Percentiles rank a stretch among this genome's conserved stretches.
phyloP scores from a whole-genome alignment of 805 yeast species.

The Pichia deserticola region DNA sequence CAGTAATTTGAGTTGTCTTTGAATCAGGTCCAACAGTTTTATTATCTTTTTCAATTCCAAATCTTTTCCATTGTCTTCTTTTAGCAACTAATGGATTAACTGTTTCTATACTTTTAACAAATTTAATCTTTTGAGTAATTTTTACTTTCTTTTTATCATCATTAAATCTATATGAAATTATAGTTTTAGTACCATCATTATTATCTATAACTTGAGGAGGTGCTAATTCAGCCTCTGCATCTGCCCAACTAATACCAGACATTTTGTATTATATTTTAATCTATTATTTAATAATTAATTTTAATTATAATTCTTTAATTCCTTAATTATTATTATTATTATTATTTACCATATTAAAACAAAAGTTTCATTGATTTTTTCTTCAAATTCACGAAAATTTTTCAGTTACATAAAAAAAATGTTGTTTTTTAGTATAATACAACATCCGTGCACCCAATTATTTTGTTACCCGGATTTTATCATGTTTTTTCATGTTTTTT shows the following conservation, averaged over 20 bases:
- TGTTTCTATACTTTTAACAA: conserved; percentile 66
- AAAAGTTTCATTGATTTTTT: too few species aligned
- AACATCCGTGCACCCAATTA: too few species aligned
- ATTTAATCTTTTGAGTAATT: conserved; percentile 78
- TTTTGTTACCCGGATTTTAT: too few species aligned
- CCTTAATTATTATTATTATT: too few species aligned
- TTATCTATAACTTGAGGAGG: conserved; percentile 70
- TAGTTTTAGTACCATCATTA: conserved; percentile 85
- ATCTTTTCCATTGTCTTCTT: conserved; percentile 82
- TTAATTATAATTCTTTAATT: too few species aligned
- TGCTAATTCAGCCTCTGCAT: conserved; percentile 62
- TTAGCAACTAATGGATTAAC: conserved; percentile 83
- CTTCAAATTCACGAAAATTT: too few species aligned
- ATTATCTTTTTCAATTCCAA: conserved; percentile 66
- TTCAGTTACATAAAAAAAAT: too few species aligned
- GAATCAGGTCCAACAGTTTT: conserved; percentile 81
- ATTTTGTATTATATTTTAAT: background rate
- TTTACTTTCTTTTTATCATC: conserved; percentile 78
- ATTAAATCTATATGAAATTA: conserved; percentile 67
- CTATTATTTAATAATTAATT: too few species aligned
- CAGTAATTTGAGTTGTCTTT: conserved; percentile 84
- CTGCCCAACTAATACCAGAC: conserved; percentile 46
- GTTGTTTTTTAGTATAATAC: too few species aligned
- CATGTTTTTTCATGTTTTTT: too few species aligned
- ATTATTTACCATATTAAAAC: too few species aligned